Evolutionary conservation across 768 basidiomycete species (phyloP).

Genomic region (Butyriboletus loyo): DNA sequence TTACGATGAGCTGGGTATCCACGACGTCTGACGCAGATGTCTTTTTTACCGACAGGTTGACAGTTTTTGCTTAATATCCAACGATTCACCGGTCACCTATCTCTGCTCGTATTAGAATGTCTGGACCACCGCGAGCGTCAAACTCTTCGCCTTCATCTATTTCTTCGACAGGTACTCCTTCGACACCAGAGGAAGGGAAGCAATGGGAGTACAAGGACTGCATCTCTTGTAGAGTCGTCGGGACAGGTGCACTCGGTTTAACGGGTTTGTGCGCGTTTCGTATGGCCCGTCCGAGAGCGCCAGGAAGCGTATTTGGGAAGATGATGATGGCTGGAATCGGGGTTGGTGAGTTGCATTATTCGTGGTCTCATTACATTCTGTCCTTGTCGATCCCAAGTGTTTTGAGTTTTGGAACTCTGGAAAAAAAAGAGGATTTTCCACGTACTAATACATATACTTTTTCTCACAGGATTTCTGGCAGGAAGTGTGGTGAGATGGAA

Average conservation of each 20-base stretch:
- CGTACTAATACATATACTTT: slow-evolving; percentile 8
- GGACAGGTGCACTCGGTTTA: slow-evolving; percentile 58
- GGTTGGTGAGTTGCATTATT: slow-evolving; percentile 42
- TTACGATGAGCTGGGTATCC: background rate
- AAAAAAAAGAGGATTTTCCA: no score
- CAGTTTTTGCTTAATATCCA: background rate
- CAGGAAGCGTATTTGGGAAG: slow-evolving; percentile 60
- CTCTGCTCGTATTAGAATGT: slow-evolving; percentile 10
- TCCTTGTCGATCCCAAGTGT: background rate
- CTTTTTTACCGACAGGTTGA: background rate
- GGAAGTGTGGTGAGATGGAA: slow-evolving; percentile 31
- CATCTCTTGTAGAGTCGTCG: slow-evolving; percentile 66
- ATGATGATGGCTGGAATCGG: slow-evolving; percentile 60
- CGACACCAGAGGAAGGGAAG: slow-evolving; percentile 5
- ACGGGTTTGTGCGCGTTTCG: slow-evolving; percentile 67
- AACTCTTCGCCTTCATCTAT: background rate
- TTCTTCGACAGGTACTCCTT: background rate
- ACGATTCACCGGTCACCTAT: background rate
- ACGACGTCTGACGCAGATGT: background rate
- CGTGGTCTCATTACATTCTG: background rate
- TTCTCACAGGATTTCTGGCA: slow-evolving; percentile 24
- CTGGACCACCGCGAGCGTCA: slow-evolving; percentile 15
- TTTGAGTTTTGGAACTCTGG: background rate
- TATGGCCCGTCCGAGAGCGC: slow-evolving; percentile 59
- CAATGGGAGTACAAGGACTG: slow-evolving; percentile 46